Percentiles rank a stretch among this genome's conserved stretches.
These are phyloP conservation scores for Jaapia argillacea DNA, from an alignment of 768 basidiomycete species.

Conservation along the genomic window DNA sequence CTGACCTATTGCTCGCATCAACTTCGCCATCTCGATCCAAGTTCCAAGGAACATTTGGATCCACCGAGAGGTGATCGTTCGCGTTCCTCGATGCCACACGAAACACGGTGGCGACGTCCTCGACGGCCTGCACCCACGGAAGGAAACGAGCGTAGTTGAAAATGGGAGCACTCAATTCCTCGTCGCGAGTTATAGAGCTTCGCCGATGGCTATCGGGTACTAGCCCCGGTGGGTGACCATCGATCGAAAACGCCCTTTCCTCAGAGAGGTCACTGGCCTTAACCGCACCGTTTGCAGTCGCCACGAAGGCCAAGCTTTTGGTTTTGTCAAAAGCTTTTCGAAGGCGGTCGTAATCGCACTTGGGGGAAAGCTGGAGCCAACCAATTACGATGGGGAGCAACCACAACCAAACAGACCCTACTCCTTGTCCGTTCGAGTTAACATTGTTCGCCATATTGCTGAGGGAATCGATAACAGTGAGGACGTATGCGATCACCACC, in stretches of 20 bases:
- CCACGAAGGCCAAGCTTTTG: conserved; percentile 18
- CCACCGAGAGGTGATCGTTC: neutral
- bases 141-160: conserved; percentile 14
- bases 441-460: conserved; percentile 11
- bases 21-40: too few species aligned
- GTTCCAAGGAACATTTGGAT: too few species aligned
- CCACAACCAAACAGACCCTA: conserved; percentile 34
- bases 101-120: neutral
- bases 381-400: conserved; percentile 29
- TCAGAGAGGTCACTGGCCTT: conserved; percentile 4
- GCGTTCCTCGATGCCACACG: neutral
- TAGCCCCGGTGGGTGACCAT: neutral
- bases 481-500: conserved; percentile 33
- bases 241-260: neutral
- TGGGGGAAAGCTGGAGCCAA: conserved; percentile 30
- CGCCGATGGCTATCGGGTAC: too few species aligned
- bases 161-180: conserved; percentile 12
- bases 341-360: conserved; percentile 26
- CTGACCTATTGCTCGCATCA: too few species aligned
- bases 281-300: conserved; percentile 7
- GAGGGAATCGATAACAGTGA: conserved; percentile 22
- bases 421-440: conserved; percentile 25
- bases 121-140: conserved; percentile 9
- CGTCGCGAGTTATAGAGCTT: conserved; percentile 6
- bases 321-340: conserved; percentile 18